Percentiles rank a stretch among this genome's conserved stretches.
These are phyloP conservation scores for Stellera chamaejasme DNA, from an alignment of 345 rosid genomes.

Conservation along the genomic window DNA sequence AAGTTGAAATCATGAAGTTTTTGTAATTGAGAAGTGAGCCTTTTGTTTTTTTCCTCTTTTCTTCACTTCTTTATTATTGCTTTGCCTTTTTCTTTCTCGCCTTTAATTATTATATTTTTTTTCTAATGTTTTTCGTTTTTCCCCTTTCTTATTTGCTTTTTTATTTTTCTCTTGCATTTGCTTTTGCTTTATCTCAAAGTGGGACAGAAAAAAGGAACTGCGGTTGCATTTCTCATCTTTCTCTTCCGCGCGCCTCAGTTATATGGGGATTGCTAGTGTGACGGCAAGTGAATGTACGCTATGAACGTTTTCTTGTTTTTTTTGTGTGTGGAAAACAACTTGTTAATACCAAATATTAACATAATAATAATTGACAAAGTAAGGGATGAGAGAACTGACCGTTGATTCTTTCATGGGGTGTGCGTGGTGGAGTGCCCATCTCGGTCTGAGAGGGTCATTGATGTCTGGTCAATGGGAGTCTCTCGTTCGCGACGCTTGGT, in stretches of 20 bases:
- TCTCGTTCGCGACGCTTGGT: too few species aligned
- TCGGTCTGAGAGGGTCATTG: too few species aligned
- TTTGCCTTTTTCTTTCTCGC: slow-evolving; percentile 19
- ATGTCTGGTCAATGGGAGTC: too few species aligned
- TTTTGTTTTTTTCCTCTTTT: slow-evolving; percentile 30
- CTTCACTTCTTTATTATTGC: slow-evolving; percentile 25
- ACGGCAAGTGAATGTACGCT: too few species aligned
- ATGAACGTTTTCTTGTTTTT: too few species aligned
- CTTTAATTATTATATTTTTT: slow-evolving; percentile 17
- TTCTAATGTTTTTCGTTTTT: slow-evolving; percentile 40
- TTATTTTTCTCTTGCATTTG: slow-evolving; percentile 36
- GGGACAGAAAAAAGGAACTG: slow-evolving; percentile 47
- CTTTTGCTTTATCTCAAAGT: slow-evolving; percentile 92
- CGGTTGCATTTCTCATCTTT: slow-evolving; percentile 32
- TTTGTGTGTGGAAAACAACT: too few species aligned
- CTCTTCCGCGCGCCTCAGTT: slow-evolving; percentile 7
- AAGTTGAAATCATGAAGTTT: slow-evolving; percentile 47
- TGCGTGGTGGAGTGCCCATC: too few species aligned
- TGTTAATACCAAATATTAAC: too few species aligned
- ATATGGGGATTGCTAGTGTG: too few species aligned
- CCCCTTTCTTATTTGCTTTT: slow-evolving; percentile 21
- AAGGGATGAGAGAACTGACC: too few species aligned
- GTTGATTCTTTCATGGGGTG: too few species aligned
- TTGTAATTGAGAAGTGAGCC: slow-evolving; percentile 14
- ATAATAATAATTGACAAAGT: too few species aligned